These are phyloP conservation scores for Cyanodermella asteris DNA, from an alignment of 2,329 filamentous ascomycete species.

Conservation along the genomic window DNA sequence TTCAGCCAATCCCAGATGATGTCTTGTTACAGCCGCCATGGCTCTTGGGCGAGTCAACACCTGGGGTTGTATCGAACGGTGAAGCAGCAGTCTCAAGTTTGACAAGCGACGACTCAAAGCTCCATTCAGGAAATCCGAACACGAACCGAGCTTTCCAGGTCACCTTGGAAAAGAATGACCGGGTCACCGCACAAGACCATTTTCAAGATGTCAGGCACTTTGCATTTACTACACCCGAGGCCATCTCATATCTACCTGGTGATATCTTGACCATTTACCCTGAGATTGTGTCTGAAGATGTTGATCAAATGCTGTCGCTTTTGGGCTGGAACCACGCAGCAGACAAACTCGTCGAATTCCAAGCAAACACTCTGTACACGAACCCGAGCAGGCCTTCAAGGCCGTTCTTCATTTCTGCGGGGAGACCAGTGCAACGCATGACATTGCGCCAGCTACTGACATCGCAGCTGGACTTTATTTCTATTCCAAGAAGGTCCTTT, in stretches of 20 bases:
- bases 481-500: slow-evolving; percentile 73
- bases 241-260: slow-evolving; percentile 40
- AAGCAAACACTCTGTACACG: slow-evolving; percentile 4
- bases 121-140: too few relatives aligned
- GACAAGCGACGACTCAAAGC: too few relatives aligned
- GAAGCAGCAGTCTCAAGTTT: too few relatives aligned
- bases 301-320: slow-evolving; percentile 51
- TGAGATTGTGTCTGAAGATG: slow-evolving; percentile 66
- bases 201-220: slow-evolving; percentile 88
- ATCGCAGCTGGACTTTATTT: slow-evolving; percentile 71
- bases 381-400: neutral
- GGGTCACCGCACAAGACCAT: slow-evolving; percentile 54
- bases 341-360: slow-evolving; percentile 43
- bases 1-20: slow-evolving; percentile 50
- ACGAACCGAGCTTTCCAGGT: slow-evolving; percentile 28
- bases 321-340: slow-evolving; percentile 62
- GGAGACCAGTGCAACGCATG: slow-evolving; percentile 16
- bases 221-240: slow-evolving; percentile 28
- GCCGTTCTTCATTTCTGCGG: too few relatives aligned
- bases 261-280: slow-evolving; percentile 67
- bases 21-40: slow-evolving; percentile 58
- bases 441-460: slow-evolving; percentile 59
- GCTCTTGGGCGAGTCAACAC: too few relatives aligned
- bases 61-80: too few relatives aligned
- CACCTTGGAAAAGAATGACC: slow-evolving; percentile 39